Conservation (phyloP, 441 rosid genomes). For the Arabidopsis hybrid region DNA sequence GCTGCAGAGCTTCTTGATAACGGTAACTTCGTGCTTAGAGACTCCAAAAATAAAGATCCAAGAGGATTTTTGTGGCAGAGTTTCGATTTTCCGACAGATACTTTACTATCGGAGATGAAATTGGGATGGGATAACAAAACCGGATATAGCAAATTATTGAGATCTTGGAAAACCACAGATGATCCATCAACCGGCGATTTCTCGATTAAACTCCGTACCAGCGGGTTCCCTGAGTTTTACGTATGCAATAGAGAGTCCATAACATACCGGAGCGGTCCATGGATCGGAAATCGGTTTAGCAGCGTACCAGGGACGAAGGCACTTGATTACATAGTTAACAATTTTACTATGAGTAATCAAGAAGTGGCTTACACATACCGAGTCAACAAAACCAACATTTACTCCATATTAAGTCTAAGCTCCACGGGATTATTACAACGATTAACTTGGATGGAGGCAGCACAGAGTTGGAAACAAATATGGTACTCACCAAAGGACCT, state of each 20-base stretch:
- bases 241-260: not conserved
- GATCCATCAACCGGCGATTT: not conserved
- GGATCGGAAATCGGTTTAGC: not conserved
- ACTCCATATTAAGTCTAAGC: constrained; percentile 38
- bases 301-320: not conserved
- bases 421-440: not conserved
- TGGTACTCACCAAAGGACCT: constrained; percentile 56
- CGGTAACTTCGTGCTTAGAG: constrained; percentile 75
- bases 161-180: not conserved
- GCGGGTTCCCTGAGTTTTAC: not conserved
- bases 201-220: not conserved
- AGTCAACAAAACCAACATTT: constrained; percentile 33
- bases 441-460: not conserved
- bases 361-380: constrained; percentile 56
- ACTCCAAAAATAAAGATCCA: constrained; percentile 13
- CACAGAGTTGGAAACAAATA: not conserved
- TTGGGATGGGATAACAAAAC: not conserved
- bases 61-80: constrained; percentile 63
- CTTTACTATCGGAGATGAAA: constrained; percentile 73
- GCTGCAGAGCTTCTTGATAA: constrained; percentile 66
- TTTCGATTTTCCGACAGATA: constrained; percentile 75
- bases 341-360: not conserved
- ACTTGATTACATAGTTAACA: not conserved
- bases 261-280: not conserved
- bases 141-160: not conserved